phyloP scores from a whole-genome alignment of 208 protist genomes.

The Endotrypanum monterogeii region DNA sequence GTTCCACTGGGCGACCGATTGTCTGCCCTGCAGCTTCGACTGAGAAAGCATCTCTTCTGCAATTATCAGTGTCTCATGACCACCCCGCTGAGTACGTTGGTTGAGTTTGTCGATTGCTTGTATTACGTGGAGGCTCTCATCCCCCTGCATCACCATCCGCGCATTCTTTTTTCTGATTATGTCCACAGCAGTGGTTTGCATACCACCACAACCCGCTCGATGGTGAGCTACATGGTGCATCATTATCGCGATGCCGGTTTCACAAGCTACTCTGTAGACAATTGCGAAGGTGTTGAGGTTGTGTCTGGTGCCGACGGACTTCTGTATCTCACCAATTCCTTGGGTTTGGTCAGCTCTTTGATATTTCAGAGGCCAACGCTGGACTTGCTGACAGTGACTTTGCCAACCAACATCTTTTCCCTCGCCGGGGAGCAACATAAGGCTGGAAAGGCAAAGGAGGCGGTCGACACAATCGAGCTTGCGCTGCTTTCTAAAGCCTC shows the following conservation, averaged over 20 bases:
- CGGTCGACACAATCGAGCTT: constrained; percentile 39
- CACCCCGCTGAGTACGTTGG: constrained; percentile 34
- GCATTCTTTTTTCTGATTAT: constrained; percentile 34
- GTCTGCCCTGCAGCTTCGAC: constrained; percentile 31
- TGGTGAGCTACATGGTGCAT: constrained; percentile 23
- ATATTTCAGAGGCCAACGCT: constrained; percentile 15
- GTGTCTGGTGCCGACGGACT: constrained; percentile 41
- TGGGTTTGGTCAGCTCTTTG: constrained; percentile 41
- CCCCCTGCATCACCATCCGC: constrained; percentile 47
- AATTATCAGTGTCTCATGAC: constrained; percentile 28
- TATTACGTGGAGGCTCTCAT: constrained; percentile 55
- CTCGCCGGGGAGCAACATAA: constrained; percentile 17
- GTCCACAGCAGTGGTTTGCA: constrained; percentile 19
- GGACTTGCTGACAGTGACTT: constrained; percentile 2
- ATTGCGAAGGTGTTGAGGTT: constrained; percentile 38
- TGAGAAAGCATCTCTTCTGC: constrained; percentile 28
- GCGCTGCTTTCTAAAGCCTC: constrained; percentile 23
- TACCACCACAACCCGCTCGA: neutral
- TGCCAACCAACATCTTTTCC: constrained; percentile 14
- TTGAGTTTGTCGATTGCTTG: constrained; percentile 23
- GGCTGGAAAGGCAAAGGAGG: constrained; percentile 29
- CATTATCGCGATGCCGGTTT: constrained; percentile 16
- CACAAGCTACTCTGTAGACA: constrained; percentile 6
- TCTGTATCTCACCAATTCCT: constrained; percentile 55
- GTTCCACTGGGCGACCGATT: constrained; percentile 32